A percentile compares a stretch with the other conserved stretches of the same genome.
Evolutionary conservation across 2,329 filamentous ascomycete genomes (phyloP).

Genomic region (Teratosphaeria nubilosa): DNA sequence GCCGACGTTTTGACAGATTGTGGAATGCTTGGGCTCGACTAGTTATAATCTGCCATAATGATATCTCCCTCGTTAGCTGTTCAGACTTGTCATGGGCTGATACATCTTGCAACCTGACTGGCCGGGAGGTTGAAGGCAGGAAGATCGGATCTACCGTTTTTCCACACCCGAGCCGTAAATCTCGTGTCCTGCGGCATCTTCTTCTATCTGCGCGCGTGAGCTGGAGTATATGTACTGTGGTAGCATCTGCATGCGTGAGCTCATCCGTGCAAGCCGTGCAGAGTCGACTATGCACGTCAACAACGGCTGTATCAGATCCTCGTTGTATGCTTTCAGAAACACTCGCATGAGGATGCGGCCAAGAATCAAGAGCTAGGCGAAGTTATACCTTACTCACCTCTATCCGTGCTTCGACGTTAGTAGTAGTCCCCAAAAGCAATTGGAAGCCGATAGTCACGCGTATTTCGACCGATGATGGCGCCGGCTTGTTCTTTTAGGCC

Average conservation of each 20-base stretch:
- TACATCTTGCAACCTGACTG: too few relatives aligned
- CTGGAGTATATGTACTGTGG: not conserved
- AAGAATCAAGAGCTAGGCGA: not conserved
- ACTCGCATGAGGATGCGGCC: not conserved
- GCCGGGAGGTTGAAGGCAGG: not conserved
- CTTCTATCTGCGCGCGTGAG: not conserved
- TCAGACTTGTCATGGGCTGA: too few relatives aligned
- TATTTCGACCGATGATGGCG: not conserved
- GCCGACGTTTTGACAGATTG: not conserved
- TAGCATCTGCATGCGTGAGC: not conserved
- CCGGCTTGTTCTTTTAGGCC: conserved; percentile 29
- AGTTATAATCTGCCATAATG: too few relatives aligned
- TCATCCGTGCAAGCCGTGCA: not conserved
- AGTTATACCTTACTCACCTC: not conserved
- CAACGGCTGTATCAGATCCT: not conserved
- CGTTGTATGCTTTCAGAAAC: not conserved
- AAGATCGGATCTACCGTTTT: not conserved
- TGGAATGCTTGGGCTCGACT: not conserved
- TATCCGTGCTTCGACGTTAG: not conserved
- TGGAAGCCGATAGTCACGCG: not conserved
- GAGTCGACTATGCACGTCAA: not conserved
- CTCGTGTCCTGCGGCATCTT: not conserved
- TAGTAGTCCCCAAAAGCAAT: not conserved
- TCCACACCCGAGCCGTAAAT: not conserved
- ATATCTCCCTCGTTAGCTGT: too few relatives aligned